Conservation (phyloP, 2,329 filamentous ascomycete species). For the Diaporthe nobilis region DNA sequence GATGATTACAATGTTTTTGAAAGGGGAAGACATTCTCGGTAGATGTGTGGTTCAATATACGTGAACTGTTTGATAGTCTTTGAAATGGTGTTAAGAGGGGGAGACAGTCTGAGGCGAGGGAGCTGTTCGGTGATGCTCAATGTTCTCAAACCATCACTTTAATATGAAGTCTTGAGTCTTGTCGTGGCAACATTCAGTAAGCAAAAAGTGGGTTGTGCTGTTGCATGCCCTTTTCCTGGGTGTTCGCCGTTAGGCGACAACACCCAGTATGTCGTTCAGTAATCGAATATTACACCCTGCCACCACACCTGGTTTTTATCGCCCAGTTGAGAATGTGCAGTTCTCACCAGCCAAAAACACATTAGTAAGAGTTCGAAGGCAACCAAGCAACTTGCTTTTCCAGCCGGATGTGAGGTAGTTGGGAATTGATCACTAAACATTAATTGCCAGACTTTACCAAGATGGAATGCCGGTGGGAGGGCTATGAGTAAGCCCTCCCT, state of each 20-base stretch:
- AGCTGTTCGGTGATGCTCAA: background rate
- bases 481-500: conserved; percentile 14
- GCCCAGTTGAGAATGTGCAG: background rate
- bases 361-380: too few species aligned
- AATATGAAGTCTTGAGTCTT: too few species aligned
- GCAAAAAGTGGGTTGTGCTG: background rate
- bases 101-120: background rate
- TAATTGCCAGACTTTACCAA: background rate
- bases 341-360: background rate
- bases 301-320: background rate
- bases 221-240: background rate
- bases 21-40: background rate
- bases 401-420: background rate
- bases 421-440: conserved; percentile 20
- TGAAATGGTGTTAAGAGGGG: background rate
- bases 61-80: background rate
- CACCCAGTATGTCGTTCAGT: background rate
- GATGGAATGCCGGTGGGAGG: background rate
- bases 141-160: background rate
- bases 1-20: conserved; percentile 6
- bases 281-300: background rate
- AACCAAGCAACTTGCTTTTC: background rate
- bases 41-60: background rate
- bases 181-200: background rate
- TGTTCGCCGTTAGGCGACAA: background rate